A percentile compares a stretch with the other conserved stretches of the same genome.
These are phyloP conservation scores for Brassica rapa DNA, from an alignment of 345 rosid species.

Conservation along the genomic window DNA sequence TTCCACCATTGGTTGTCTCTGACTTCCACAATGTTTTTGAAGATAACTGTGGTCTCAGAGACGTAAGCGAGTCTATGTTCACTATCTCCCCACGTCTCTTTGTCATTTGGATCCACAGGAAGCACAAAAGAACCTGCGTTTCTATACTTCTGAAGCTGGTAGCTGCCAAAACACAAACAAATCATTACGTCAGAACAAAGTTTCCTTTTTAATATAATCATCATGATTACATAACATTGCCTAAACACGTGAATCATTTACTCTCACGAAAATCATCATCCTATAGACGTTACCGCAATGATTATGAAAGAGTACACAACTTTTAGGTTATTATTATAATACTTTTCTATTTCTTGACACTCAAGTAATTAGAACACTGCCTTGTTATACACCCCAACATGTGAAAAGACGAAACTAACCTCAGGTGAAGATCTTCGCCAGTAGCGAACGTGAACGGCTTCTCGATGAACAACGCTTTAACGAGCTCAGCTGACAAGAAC, in stretches of 20 bases:
- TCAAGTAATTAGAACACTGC: not conserved
- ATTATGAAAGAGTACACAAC: slow-evolving; percentile 1
- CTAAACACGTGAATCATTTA: slow-evolving; percentile 24
- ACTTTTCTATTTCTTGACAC: not conserved
- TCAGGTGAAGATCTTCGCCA: slow-evolving; percentile 97
- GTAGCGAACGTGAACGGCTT: slow-evolving; percentile 89
- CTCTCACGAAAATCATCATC: slow-evolving; percentile 32
- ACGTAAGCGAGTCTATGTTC: slow-evolving; percentile 96
- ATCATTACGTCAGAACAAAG: slow-evolving; percentile 15
- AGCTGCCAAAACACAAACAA: slow-evolving; percentile 50
- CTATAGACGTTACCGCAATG: slow-evolving; percentile 26
- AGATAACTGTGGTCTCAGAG: slow-evolving; percentile 93
- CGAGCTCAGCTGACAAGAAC: slow-evolving; percentile 91
- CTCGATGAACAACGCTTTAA: slow-evolving; percentile 84
- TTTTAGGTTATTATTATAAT: not conserved
- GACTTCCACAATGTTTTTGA: slow-evolving; percentile 89
- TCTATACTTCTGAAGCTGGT: slow-evolving; percentile 96
- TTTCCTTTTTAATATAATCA: not conserved
- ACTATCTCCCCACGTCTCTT: slow-evolving; percentile 97
- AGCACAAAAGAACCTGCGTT: slow-evolving; percentile 89
- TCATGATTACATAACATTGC: not conserved
- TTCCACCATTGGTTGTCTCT: slow-evolving; percentile 99
- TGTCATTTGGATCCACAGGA: slow-evolving; percentile 84
- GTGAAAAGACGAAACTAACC: slow-evolving; percentile 45
- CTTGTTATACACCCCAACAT: slow-evolving; percentile 13